Base-by-base conservation (phyloP, 768 basidiomycete species). In the Saitozyma sp. region DNA sequence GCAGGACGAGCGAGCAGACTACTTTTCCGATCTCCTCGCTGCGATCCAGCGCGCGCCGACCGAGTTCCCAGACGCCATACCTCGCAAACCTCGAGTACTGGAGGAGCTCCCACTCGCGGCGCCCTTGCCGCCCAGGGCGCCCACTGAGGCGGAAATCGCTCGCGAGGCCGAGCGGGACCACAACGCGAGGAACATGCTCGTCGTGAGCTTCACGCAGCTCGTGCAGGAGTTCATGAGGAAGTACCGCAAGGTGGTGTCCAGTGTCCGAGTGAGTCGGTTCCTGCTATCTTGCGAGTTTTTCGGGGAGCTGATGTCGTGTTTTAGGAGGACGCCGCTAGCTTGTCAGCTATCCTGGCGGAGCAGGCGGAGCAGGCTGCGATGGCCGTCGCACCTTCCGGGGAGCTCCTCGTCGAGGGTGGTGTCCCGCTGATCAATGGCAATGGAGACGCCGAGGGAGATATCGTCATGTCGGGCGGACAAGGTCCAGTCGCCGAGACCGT, bases 131-230 rank as follows among this genome's bases (percentile, higher is more conserved):
- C 93, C 95, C 0, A 83, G 90, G 52, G 84, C 88, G 67, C 92
- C 89, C 0, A 88, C 87, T 2, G 87, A 85, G 0, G 88, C 89
- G 0, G 94, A 97, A 78, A 78, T 97, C 46, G 88, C 89, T 0
- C 65, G 87, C 52, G 92, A 95, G 75, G 85, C 86, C 63, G 91
- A 92, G 78, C 89, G 83, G 62, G 95, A 99, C 72, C 84, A 87
- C 68, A 84, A 85, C 64, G 82, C 88, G 37, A 83, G 91, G 56
- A 90, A 92, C 50, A 79, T 93, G 70, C 82, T 99, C 68, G 90
- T 92, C 78, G 90, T 88, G 73, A 86, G 91, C n/a, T 84, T 98
- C n/a, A 90, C 90, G 1, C 90, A 90, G 1, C 88, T 98, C 54
- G 81, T 98, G 56, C 85, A 85, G 2, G 92, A 97, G 76, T 82